Percentiles rank a stretch among this genome's conserved stretches.
These are phyloP conservation scores for Leucosporidium creatinivorum DNA, from an alignment of 768 basidiomycete genomes.

Conservation along the genomic window DNA sequence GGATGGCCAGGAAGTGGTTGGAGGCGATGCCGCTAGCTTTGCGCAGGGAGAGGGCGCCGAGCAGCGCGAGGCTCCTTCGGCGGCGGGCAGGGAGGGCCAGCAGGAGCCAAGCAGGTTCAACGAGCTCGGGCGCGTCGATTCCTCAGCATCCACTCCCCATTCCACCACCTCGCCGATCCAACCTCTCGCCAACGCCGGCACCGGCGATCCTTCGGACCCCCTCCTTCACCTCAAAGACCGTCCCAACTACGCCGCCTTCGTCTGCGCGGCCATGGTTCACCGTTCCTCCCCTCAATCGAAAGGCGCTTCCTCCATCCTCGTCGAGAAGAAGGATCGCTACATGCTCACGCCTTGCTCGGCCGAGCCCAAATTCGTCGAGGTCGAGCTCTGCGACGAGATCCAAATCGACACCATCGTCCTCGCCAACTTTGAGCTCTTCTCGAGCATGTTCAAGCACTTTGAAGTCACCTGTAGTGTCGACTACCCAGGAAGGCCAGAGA, in stretches of 20 bases:
- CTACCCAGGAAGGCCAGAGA: slow-evolving; percentile 55
- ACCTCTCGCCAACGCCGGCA: slow-evolving; percentile 25
- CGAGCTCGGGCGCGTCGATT: not conserved
- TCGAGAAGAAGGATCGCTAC: slow-evolving; percentile 77
- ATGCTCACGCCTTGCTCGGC: slow-evolving; percentile 87
- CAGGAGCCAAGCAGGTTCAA: no score
- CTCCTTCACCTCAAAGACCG: slow-evolving; percentile 56
- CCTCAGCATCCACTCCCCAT: not conserved
- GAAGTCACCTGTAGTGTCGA: slow-evolving; percentile 62
- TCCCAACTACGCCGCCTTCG: slow-evolving; percentile 87
- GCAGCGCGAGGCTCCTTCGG: not conserved
- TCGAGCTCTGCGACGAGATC: slow-evolving; percentile 97
- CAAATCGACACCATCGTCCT: slow-evolving; percentile 91
- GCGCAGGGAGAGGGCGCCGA: not conserved
- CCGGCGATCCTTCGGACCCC: slow-evolving; percentile 32
- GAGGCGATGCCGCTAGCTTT: not conserved
- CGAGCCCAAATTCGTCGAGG: slow-evolving; percentile 65
- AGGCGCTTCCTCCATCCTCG: slow-evolving; percentile 72
- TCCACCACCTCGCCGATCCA: not conserved
- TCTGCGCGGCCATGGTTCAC: slow-evolving; percentile 91
- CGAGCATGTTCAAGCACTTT: slow-evolving; percentile 89
- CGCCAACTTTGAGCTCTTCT: slow-evolving; percentile 97
- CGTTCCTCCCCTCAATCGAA: slow-evolving; percentile 71
- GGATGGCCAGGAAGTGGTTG: not conserved
- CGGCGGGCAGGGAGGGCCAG: no score